phyloP scores from a whole-genome alignment of 345 rosid genomes.

The Rhodamnia argentea region DNA sequence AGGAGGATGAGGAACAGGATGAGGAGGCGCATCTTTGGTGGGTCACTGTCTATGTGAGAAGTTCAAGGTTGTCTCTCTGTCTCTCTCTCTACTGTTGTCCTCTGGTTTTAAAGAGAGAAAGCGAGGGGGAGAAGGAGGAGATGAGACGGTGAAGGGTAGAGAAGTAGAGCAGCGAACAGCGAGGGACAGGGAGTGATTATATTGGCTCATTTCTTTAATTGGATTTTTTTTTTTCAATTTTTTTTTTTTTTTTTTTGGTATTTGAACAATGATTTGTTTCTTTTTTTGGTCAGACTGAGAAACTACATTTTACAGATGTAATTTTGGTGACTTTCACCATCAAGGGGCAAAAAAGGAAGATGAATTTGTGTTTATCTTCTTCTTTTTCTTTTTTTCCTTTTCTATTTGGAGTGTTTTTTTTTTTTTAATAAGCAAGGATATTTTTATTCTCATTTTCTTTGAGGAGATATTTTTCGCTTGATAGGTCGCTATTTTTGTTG shows the following conservation, averaged over 20 bases:
- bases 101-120: neutral
- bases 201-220: neutral
- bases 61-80: neutral
- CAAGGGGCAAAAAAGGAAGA: neutral
- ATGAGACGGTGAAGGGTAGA: neutral
- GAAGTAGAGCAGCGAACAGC: neutral
- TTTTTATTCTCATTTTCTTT: neutral
- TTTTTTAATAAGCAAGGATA: neutral
- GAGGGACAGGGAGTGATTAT: constrained; percentile 9
- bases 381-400: neutral
- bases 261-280: neutral
- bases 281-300: neutral
- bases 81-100: neutral
- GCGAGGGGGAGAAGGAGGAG: neutral
- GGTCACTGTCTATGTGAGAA: neutral
- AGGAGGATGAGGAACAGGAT: constrained; percentile 11
- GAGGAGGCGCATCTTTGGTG: neutral
- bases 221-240: neutral
- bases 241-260: neutral
- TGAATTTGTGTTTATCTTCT: neutral
- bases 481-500: neutral
- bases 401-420: neutral
- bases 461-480: neutral
- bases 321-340: neutral
- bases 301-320: neutral